Evolutionary conservation across 352 stramenopile genomes (phyloP), one percentile per base, ranked within the genome.

Genomic region (Vaucheria bursata): DNA sequence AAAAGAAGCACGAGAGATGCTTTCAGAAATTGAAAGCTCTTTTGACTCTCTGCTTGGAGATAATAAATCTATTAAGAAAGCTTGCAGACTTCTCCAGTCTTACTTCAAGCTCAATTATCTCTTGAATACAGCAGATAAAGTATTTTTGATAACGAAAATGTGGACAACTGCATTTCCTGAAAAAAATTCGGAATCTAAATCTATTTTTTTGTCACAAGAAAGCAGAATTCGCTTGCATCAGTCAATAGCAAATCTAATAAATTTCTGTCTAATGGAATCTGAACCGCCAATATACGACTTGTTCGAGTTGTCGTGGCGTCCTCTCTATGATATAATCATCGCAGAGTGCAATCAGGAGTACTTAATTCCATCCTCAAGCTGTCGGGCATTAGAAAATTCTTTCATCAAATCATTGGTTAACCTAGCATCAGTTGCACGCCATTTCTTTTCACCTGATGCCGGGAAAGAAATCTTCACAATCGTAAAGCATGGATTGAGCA

Each of bases 401-500:
- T 50, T 45, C 34, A 39, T 75, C 32, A 7, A 29, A 2, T 32
- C 52, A 1, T 65, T 81, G 18, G 34, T 79, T 6, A 45, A 76
- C 8, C 64, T 81, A 38, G 36, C 76, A 18, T 1, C 53, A 4
- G 33, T 65, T n/a, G 76, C 76, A 32, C 45, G 76, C 45, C 67
- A 71, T 2, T 81, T 79, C 71, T 81, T 69, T 64, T 71, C 25
- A n/a, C 12, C 52, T 52, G 40, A 65, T 3, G 76, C 76, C 4
- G 76, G 76, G 32, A 40, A 59, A 6, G 70, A 81, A 40, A 76
- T 81, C 38, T 75, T 64, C 68, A 65, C 75, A 40, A 72, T 78
- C 45, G 70, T 76, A 52, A 76, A 75, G 35, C 53, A 50, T 34
- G 50, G 69, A 18, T 59, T 81, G 6, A 33, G n/a, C 25, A 45